Conservation (phyloP, 2,329 filamentous ascomycete species). For the Geosmithia flava region DNA sequence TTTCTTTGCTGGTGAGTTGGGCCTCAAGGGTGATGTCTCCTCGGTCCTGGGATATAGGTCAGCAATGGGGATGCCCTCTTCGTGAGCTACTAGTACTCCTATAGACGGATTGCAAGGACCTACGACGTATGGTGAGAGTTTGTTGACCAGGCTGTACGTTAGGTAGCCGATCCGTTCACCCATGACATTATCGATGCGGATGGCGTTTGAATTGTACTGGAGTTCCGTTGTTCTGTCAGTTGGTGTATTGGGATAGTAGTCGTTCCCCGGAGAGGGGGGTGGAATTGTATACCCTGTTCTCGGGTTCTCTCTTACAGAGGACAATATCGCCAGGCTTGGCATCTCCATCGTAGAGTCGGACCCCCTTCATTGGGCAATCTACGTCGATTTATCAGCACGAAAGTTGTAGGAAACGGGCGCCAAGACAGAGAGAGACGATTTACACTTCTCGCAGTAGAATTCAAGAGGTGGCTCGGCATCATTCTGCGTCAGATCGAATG, state of each 20-base stretch:
- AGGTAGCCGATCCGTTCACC: slow-evolving; percentile 69
- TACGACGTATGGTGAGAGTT: slow-evolving; percentile 62
- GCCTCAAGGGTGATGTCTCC: slow-evolving; percentile 55
- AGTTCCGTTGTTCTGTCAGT: slow-evolving; percentile 1
- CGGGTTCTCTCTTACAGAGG: slow-evolving; percentile 50
- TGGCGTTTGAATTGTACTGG: slow-evolving; percentile 63
- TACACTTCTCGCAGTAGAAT: slow-evolving; percentile 31
- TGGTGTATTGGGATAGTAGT: neutral
- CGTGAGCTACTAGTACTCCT: slow-evolving; percentile 7
- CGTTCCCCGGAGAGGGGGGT: neutral
- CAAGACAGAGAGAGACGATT: neutral
- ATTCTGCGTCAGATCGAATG: slow-evolving; percentile 42
- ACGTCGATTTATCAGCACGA: neutral
- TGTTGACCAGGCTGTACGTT: slow-evolving; percentile 52
- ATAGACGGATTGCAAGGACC: slow-evolving; percentile 6
- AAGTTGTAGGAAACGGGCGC: no score
- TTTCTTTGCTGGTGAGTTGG: slow-evolving; percentile 53
- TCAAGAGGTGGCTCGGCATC: slow-evolving; percentile 27
- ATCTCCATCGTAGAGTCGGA: slow-evolving; percentile 48
- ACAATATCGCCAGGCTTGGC: slow-evolving; percentile 53
- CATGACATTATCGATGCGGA: slow-evolving; percentile 66
- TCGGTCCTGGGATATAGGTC: slow-evolving; percentile 29
- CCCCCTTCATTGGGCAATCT: slow-evolving; percentile 39
- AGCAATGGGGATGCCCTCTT: no score
- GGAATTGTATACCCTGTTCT: slow-evolving; percentile 34